Conservation (phyloP, 805 yeast genomes). For the Ogataea nitratoaversa region DNA sequence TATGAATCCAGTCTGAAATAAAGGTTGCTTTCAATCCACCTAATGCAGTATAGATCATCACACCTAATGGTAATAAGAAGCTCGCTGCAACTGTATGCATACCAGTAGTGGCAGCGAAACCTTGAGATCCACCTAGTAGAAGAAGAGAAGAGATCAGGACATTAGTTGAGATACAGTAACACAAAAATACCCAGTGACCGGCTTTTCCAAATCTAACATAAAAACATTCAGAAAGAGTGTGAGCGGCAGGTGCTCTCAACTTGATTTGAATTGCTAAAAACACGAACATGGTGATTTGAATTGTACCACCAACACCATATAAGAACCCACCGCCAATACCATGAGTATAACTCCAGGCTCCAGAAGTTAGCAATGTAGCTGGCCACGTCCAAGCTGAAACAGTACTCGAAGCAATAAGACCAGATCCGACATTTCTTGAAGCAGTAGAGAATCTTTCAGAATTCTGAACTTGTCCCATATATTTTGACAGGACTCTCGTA, state of each 20-base stretch:
- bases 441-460: slow-evolving; percentile 41
- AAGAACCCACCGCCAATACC: slow-evolving; percentile 39
- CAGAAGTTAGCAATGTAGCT: slow-evolving; percentile 35
- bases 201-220: slow-evolving; percentile 34
- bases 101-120: slow-evolving; percentile 38
- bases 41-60: slow-evolving; percentile 42
- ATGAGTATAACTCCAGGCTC: slow-evolving; percentile 37
- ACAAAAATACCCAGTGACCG: slow-evolving; percentile 33
- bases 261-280: slow-evolving; percentile 37
- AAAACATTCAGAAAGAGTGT: slow-evolving; percentile 39
- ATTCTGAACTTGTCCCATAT: slow-evolving; percentile 35
- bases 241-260: slow-evolving; percentile 38
- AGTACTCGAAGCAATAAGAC: slow-evolving; percentile 40
- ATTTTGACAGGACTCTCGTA: slow-evolving; percentile 34
- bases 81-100: slow-evolving; percentile 43
- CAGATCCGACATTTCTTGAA: slow-evolving; percentile 36
- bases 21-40: slow-evolving; percentile 55
- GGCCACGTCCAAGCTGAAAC: slow-evolving; percentile 49
- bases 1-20: slow-evolving; percentile 49
- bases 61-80: slow-evolving; percentile 44
- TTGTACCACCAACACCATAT: slow-evolving; percentile 35
- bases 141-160: slow-evolving; percentile 33
- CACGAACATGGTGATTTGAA: slow-evolving; percentile 35
- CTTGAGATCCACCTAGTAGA: slow-evolving; percentile 42
- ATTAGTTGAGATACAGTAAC: slow-evolving; percentile 35